Evolutionary conservation across 2,329 filamentous ascomycete species (phyloP).

Genomic region (Aspergillus novofumigatus): DNA sequence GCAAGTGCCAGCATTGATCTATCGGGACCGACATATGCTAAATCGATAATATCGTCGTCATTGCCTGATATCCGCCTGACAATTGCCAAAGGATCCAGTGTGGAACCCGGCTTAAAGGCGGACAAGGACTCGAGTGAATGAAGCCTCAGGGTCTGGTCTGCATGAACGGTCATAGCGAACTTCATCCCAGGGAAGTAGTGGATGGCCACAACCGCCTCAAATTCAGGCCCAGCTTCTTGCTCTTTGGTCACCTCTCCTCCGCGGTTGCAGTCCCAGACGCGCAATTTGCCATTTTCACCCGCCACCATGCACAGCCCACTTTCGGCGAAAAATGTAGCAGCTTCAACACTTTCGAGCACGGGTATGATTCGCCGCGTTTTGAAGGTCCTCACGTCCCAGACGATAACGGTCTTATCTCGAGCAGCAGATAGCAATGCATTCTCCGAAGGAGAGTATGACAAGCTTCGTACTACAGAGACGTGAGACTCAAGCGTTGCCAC

Average conservation of each 20-base stretch:
- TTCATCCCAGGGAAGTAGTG: conserved; percentile 62
- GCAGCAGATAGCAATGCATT: conserved; percentile 77
- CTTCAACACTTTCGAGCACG: conserved; percentile 79
- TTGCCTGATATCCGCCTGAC: conserved; percentile 86
- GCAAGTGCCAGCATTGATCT: conserved; percentile 80
- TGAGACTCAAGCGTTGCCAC: conserved; percentile 82
- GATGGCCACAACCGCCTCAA: conserved; percentile 66
- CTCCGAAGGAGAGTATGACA: conserved; percentile 74
- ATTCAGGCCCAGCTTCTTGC: conserved; percentile 58
- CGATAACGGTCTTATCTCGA: conserved; percentile 87
- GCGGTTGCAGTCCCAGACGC: conserved; percentile 75
- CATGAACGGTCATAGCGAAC: conserved; percentile 76
- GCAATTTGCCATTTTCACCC: conserved; percentile 75
- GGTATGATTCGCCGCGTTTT: conserved; percentile 75
- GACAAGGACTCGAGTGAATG: conserved; percentile 53
- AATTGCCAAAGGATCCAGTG: conserved; percentile 56
- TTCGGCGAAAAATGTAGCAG: conserved; percentile 70
- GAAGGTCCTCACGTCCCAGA: conserved; percentile 88
- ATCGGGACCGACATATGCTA: conserved; percentile 79
- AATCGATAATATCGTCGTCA: conserved; percentile 94
- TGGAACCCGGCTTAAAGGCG: conserved; percentile 34
- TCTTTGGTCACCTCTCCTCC: conserved; percentile 76
- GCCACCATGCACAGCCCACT: conserved; percentile 75
- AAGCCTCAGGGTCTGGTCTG: conserved; percentile 80
- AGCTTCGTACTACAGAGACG: conserved; percentile 83